A percentile compares a stretch with the other conserved stretches of the same genome.
These are phyloP conservation scores for Lipomyces spencermartinsiae DNA, from an alignment of 805 yeast genomes.

Conservation along the genomic window DNA sequence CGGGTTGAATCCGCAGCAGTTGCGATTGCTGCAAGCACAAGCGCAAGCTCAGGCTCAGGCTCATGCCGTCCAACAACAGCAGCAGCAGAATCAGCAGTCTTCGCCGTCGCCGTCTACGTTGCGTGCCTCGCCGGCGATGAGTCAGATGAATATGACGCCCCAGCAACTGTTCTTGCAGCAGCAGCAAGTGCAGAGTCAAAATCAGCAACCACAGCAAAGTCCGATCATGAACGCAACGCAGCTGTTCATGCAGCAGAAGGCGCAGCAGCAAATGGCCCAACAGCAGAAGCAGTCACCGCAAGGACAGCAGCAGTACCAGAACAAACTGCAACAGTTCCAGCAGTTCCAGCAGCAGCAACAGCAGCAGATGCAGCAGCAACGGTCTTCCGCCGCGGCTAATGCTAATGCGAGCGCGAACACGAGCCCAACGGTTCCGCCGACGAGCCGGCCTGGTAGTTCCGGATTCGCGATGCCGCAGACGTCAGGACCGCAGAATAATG, in stretches of 20 bases:
- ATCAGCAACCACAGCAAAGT: constrained; percentile 20
- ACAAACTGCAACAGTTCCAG: constrained; percentile 18
- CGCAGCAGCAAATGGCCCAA: constrained; percentile 9
- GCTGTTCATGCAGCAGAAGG: constrained; percentile 7
- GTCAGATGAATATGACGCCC: constrained; percentile 13
- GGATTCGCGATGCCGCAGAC: background rate
- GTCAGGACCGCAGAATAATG: background rate
- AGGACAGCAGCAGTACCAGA: constrained; percentile 13
- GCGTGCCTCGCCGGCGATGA: constrained; percentile 14
- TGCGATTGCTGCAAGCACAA: constrained; percentile 17
- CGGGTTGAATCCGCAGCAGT: constrained; percentile 4
- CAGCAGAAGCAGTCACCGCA: constrained; percentile 4
- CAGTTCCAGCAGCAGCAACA: constrained; percentile 16
- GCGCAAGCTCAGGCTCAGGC: constrained; percentile 22
- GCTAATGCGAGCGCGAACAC: background rate
- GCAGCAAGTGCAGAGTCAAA: constrained; percentile 24
- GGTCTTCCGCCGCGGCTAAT: constrained; percentile 9
- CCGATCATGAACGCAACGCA: background rate
- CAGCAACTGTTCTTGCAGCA: constrained; percentile 14
- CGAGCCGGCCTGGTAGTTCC: background rate
- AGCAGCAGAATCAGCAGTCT: constrained; percentile 19
- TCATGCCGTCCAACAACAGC: constrained; percentile 20
- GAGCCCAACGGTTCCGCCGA: background rate
- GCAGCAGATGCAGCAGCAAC: constrained; percentile 18
- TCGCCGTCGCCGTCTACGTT: constrained; percentile 8